Evolutionary conservation across 2,329 filamentous ascomycete species (phyloP), one percentile per base, ranked within the genome.

Genomic region (Rhinocladiella similis): DNA sequence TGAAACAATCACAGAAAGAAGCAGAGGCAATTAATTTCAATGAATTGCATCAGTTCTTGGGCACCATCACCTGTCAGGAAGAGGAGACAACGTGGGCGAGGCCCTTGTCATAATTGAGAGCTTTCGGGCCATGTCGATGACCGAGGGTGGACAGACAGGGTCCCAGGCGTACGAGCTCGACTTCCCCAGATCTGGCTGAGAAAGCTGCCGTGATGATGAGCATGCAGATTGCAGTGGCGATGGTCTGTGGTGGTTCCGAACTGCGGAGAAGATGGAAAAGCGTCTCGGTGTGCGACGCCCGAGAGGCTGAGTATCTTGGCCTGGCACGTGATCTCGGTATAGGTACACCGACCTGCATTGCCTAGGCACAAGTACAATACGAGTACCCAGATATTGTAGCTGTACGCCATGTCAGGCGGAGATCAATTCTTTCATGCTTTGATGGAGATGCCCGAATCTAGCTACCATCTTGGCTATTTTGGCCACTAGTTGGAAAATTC

Each of bases 151-250:
- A 16, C 38, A 33, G 38, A 33, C 29, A 33, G 49, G 49, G 33
- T 16, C 45, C 49, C 33, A 43, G 22, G 35, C n/a, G 49, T 29
- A 16, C 27, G 38, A 45, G 20, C 33, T 43, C 13, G n/a, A 41
- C 4, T 41, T 51, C 49, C 49, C 49, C 49, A 13, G 49, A 45
- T 51, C 49, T 42, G 38, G 49, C 49, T 51, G 49, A 7, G 18
- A 51, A n/a, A 16, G n/a, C n/a, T 41, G 38, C 12, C 5, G 18
- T 9, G 38, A 7, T 41, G 38, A 19, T 41, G n/a, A 5, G 38
- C 14, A 41, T 19, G 14, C 38, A 16, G 38, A 41, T 33, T 33
- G 29, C 29, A 33, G 7, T 33, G 7, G 6, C 29, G 10, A 12
- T 16, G 38, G 18, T 41, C 38, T 16, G 14, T n/a, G n/a, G 38